Percentiles rank a stretch among this genome's conserved stretches.
Conservation (phyloP, 129 eudicot genomes). For the Flaveria trinervia region DNA sequence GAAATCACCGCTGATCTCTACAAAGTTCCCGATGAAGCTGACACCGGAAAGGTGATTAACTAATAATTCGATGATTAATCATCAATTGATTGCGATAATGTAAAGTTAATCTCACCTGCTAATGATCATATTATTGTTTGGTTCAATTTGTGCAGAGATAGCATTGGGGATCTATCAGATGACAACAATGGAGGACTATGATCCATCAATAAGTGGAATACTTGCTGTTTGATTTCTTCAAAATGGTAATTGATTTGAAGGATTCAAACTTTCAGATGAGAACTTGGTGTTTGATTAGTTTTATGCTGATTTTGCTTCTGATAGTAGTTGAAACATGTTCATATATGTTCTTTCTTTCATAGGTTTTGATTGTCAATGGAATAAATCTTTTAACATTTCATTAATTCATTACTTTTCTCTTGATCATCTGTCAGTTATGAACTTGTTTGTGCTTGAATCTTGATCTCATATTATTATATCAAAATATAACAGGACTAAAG, state of each 20-base stretch:
- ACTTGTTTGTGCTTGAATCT: neutral
- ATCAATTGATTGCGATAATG: neutral
- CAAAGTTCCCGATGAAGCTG: slow-evolving; percentile 56
- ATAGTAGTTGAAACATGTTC: slow-evolving; percentile 30
- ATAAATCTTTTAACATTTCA: slow-evolving; percentile 22
- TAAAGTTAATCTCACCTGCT: too few relatives aligned
- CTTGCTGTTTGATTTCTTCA: slow-evolving; percentile 5
- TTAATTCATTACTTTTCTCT: neutral
- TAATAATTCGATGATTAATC: neutral
- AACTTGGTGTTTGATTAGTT: slow-evolving; percentile 29
- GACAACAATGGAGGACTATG: slow-evolving; percentile 28
- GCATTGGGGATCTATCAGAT: slow-evolving; percentile 19
- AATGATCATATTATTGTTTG: neutral
- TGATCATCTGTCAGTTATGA: neutral
- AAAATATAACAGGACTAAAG: neutral
- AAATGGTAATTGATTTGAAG: slow-evolving; percentile 16
- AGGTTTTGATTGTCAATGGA: slow-evolving; percentile 27
- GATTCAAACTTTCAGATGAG: slow-evolving; percentile 18
- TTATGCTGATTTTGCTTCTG: slow-evolving; percentile 37
- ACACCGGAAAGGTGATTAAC: slow-evolving; percentile 37
- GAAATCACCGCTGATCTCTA: slow-evolving; percentile 74
- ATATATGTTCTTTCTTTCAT: slow-evolving; percentile 12
- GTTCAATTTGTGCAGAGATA: slow-evolving; percentile 34
- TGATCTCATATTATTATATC: neutral
- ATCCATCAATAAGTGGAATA: slow-evolving; percentile 21